A percentile compares a stretch with the other conserved stretches of the same genome.
phyloP scores from a whole-genome alignment of 2,329 filamentous ascomycete genomes.

The Aspergillus japonicus region DNA sequence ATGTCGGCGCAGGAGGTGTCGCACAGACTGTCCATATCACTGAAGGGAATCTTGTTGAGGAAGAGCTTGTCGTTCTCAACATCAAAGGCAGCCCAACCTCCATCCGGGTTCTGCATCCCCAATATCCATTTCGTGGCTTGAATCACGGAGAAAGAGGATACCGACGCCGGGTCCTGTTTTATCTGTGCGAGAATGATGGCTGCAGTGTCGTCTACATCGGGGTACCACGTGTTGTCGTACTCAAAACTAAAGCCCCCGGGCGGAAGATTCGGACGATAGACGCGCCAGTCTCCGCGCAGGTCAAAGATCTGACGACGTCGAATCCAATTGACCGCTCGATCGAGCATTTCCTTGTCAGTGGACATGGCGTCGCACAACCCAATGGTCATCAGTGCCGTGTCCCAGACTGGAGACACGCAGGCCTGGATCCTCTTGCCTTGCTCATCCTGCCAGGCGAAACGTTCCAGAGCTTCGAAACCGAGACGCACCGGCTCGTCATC shows the following conservation, averaged over 20 bases:
- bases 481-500: conserved; percentile 19
- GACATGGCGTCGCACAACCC: conserved; percentile 25
- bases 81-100: conserved; percentile 41
- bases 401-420: conserved; percentile 34
- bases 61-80: conserved; percentile 33
- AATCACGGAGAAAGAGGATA: conserved; percentile 7
- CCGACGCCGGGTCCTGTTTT: conserved; percentile 20
- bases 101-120: conserved; percentile 40
- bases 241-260: conserved; percentile 34
- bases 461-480: conserved; percentile 29
- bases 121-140: conserved; percentile 29
- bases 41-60: conserved; percentile 39
- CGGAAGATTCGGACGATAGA: conserved; percentile 22
- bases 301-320: conserved; percentile 24
- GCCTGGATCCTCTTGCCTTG: conserved; percentile 31
- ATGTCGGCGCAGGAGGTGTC: conserved; percentile 36
- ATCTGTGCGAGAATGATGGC: conserved; percentile 30
- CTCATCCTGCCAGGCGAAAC: conserved; percentile 25
- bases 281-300: conserved; percentile 29
- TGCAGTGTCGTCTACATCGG: conserved; percentile 37
- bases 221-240: conserved; percentile 33
- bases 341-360: not conserved
- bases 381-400: conserved; percentile 36
- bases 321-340: conserved; percentile 16
- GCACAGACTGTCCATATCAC: conserved; percentile 36